Evolutionary conservation across 139 green algal species (phyloP).

Genomic region (Zygnema circumcarinatum): DNA sequence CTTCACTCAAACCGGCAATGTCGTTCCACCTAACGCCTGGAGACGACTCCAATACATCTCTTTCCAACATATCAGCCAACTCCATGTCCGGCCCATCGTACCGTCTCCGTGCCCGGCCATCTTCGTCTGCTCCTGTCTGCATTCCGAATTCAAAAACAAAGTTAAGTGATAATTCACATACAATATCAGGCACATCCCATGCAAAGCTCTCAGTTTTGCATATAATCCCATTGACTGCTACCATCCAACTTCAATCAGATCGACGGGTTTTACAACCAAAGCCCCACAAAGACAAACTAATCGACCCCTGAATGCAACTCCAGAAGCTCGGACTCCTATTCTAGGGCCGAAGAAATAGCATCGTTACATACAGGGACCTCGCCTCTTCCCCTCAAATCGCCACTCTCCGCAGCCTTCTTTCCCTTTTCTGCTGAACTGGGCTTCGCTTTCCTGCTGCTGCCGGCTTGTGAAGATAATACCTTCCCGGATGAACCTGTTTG

Average conservation of each 20-base stretch:
- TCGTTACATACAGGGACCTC: neutral
- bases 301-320: no score
- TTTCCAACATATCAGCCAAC: slow-evolving; percentile 74
- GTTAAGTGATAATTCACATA: neutral
- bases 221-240: neutral
- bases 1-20: slow-evolving; percentile 81
- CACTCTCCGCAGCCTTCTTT: neutral
- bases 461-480: neutral
- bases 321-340: no score
- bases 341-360: no score
- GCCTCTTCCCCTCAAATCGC: neutral
- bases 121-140: slow-evolving; percentile 1
- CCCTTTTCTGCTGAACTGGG: neutral
- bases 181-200: neutral
- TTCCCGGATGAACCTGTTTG: neutral
- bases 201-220: neutral
- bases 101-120: slow-evolving; percentile 20
- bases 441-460: neutral
- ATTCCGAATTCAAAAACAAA: neutral
- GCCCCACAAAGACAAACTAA: no score
- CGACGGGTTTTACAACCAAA: no score
- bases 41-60: slow-evolving; percentile 80
- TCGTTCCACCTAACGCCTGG: slow-evolving; percentile 77
- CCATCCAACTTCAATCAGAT: neutral
- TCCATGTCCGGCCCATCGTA: slow-evolving; percentile 78